A percentile compares a stretch with the other conserved stretches of the same genome.
Evolutionary conservation across 495 filamentous ascomycete species (phyloP).

Genomic region (Cercophora newfieldiana): DNA sequence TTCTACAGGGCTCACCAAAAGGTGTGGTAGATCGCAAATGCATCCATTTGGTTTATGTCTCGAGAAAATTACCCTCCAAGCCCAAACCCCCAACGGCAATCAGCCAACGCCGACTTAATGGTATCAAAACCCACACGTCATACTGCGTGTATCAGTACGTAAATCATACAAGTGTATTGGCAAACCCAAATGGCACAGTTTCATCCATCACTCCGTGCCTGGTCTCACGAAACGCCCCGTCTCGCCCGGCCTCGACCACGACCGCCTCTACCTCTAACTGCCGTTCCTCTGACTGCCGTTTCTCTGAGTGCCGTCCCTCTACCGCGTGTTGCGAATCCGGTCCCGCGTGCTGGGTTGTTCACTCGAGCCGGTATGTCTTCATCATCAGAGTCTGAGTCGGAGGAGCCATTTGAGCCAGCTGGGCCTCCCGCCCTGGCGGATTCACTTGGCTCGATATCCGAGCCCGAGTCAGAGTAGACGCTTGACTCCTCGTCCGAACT

Average conservation of each 20-base stretch:
- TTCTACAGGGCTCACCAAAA: background rate
- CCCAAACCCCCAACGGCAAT: background rate
- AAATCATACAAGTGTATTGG: no score
- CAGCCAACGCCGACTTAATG: background rate
- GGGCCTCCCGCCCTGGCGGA: conserved; percentile 6
- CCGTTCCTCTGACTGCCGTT: conserved; percentile 10
- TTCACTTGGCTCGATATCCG: conserved; percentile 10
- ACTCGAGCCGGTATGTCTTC: conserved; percentile 35
- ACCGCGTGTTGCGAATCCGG: conserved; percentile 1
- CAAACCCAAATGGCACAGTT: no score
- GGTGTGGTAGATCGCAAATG: background rate
- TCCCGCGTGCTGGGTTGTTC: background rate
- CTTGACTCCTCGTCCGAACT: conserved; percentile 24
- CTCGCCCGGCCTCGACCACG: conserved; percentile 15
- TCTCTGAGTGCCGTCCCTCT: conserved; percentile 10
- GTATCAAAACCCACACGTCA: background rate
- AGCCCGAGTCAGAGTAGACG: background rate
- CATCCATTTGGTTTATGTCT: background rate
- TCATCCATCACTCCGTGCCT: background rate
- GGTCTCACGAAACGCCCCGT: background rate
- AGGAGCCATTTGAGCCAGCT: background rate
- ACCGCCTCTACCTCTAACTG: conserved; percentile 22
- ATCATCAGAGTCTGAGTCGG: conserved; percentile 26
- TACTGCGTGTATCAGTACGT: background rate
- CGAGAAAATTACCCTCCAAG: no score